Percentiles rank a stretch among this genome's conserved stretches.
Evolutionary conservation across 768 basidiomycete species (phyloP).

Genomic region (Phaffia tasmanica): DNA sequence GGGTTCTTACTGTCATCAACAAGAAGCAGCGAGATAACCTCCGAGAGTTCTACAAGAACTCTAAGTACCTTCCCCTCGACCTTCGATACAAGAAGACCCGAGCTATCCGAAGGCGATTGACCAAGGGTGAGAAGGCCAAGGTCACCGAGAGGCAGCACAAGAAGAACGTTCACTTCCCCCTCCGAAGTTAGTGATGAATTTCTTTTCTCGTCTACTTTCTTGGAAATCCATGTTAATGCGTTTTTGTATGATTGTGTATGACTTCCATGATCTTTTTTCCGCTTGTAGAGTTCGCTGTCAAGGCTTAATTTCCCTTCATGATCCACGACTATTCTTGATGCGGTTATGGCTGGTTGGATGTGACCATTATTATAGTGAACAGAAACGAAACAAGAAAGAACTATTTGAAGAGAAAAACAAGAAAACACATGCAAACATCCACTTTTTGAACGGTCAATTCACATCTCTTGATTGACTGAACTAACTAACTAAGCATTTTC

Average conservation of each 20-base stretch:
- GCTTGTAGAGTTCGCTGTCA: conserved; percentile 66
- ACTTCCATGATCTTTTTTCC: conserved; percentile 6
- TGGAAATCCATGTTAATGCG: not conserved
- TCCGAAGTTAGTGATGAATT: conserved; percentile 44
- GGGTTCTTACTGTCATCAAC: conserved; percentile 97
- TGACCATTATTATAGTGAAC: no score
- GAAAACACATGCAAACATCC: no score
- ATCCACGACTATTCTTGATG: no score
- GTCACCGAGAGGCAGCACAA: conserved; percentile 90
- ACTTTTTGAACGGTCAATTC: no score
- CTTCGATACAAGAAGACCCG: conserved; percentile 96
- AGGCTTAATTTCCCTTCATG: conserved; percentile 45
- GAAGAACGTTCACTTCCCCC: conserved; percentile 88
- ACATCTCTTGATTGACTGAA: no score
- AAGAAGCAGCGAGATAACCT: conserved; percentile 94
- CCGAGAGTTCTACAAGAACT: conserved; percentile 92
- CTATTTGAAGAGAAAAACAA: no score
- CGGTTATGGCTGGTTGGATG: no score
- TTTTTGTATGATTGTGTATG: conserved; percentile 20
- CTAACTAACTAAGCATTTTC: no score
- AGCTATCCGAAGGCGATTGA: conserved; percentile 90
- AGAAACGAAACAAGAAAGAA: no score
- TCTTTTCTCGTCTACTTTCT: not conserved
- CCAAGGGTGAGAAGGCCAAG: conserved; percentile 71
- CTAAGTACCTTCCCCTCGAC: conserved; percentile 93